Base-by-base conservation (phyloP, 129 eudicot species). In the Flaveria sonorensis region DNA sequence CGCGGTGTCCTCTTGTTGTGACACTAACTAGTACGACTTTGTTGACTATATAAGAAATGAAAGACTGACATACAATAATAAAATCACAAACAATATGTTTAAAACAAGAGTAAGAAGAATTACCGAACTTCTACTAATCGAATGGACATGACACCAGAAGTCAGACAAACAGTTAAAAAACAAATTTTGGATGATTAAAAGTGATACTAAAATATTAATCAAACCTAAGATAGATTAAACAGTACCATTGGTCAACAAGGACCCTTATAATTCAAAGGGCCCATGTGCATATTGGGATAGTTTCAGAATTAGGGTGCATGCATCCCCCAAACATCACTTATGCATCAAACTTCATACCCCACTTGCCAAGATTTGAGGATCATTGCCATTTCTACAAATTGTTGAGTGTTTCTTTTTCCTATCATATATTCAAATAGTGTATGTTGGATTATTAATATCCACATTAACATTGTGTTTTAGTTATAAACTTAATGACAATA, bases 301-400 rank as follows among this genome's bases (percentile, higher is more conserved):
- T 81, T 81, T 81, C 71, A 73, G 71, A 45, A 81, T 57, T 56
- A 74, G 75, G 84, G 84, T 67, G 80, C 79, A 81, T 74, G 80
- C 84, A 67, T 81, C 80, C 84, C 76, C 80, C 75, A 74, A 67
- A 74, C 76, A 74, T 74, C 64, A 74, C 56, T 56, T 74, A 74
- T 74, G 84, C 42, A 74, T 80, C 53, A 48, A 74, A 81, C 74
- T 81, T 74, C 23, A 67, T 45, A 36, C 71, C 80, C 84, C 84
- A 81, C 84, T 81, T 81, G 80, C 71, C 84, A 73, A 39, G 62
- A 80, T 80, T 66, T 80, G 57, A 80, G 84, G 84, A 81, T 67
- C 80, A 81, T 74, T 67, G 64, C 71, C 46, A 59, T 74, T 68
- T 67, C 70, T 56, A 68, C 62, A 81, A 45, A 57, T 60, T 70